Conservation (phyloP, 345 rosid species). For the Aurinia saxatilis region DNA sequence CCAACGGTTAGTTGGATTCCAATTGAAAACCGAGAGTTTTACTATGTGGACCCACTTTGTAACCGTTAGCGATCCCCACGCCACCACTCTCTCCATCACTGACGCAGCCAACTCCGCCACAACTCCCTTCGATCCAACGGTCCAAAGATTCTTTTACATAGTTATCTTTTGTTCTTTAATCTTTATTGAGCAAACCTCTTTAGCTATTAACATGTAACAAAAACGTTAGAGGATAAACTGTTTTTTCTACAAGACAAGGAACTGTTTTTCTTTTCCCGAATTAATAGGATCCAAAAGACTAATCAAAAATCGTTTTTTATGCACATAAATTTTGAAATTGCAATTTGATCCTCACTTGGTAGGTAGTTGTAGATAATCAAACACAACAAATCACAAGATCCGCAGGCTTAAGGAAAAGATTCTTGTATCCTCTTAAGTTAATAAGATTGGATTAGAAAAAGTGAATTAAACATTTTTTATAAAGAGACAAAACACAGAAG, state of each 20-base stretch:
- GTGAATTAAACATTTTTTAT: neutral
- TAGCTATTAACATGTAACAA: no score
- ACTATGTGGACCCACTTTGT: neutral
- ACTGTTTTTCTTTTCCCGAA: no score
- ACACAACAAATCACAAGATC: no score
- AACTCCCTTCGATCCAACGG: conserved; percentile 21
- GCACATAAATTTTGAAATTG: no score
- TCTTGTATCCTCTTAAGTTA: neutral
- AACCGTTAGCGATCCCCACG: conserved; percentile 20
- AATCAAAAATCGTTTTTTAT: no score
- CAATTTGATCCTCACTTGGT: no score
- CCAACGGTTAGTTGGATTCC: neutral
- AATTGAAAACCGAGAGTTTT: neutral
- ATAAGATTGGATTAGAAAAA: no score
- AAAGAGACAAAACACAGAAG: neutral
- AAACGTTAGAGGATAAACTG: no score
- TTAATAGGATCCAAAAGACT: no score
- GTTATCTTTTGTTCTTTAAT: neutral
- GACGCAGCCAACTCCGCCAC: conserved; percentile 15
- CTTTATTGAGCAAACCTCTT: neutral
- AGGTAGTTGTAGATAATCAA: no score
- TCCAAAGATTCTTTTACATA: conserved; percentile 1
- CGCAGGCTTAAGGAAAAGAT: neutral
- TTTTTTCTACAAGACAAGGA: no score
- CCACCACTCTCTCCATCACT: neutral